Conservation (phyloP, 140 eudicot genomes). For the Cichorium intybus region DNA sequence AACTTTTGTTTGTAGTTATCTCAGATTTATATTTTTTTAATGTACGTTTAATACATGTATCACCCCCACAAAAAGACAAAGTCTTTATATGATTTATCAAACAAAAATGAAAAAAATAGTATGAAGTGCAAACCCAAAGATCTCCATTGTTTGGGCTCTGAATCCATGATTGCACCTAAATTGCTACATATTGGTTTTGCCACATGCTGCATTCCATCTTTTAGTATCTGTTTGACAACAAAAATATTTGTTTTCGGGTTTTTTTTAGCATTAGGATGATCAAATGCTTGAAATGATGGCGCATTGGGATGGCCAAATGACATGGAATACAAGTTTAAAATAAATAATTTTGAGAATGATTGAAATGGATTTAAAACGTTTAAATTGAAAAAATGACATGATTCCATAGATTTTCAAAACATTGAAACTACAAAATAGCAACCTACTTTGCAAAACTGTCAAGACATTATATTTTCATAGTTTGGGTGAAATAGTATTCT, state of each 20-base stretch:
- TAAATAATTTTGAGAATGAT: too few relatives aligned
- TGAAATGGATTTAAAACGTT: too few relatives aligned
- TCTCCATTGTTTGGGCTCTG: slow-evolving; percentile 95
- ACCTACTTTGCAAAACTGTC: too few relatives aligned
- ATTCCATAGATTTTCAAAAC: too few relatives aligned
- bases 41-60: slow-evolving; percentile 73
- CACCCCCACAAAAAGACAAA: slow-evolving; percentile 51
- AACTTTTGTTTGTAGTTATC: slow-evolving; percentile 47
- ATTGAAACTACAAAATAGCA: too few relatives aligned
- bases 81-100: background rate
- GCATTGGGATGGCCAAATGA: too few relatives aligned
- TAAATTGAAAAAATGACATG: too few relatives aligned
- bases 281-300: background rate
- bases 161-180: slow-evolving; percentile 91
- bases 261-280: background rate
- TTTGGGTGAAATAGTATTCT: too few relatives aligned
- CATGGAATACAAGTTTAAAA: too few relatives aligned
- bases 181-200: slow-evolving; percentile 93
- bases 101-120: background rate
- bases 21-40: slow-evolving; percentile 89
- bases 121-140: slow-evolving; percentile 53
- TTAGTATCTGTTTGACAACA: slow-evolving; percentile 52
- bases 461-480: too few relatives aligned
- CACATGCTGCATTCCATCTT: slow-evolving; percentile 92
- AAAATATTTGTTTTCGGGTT: background rate